Evolutionary conservation across 2,329 filamentous ascomycete genomes (phyloP), one percentile per base, ranked within the genome.

Genomic region (Claviceps spartinae): DNA sequence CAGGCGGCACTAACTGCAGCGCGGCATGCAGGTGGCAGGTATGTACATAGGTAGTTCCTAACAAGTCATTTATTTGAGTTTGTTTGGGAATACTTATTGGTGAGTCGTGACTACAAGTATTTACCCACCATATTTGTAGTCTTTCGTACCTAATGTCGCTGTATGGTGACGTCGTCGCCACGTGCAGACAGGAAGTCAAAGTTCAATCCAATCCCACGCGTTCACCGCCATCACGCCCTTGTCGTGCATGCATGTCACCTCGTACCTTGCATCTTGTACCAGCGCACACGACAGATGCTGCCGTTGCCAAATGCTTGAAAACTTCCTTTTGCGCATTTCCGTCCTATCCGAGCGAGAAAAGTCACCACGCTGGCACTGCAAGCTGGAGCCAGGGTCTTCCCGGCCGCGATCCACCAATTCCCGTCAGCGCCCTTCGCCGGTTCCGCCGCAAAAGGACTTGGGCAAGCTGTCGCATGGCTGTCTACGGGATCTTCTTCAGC

Each of bases 381-480:
- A 43, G 18, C 34, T 34, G 50, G 48, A 47, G 30, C 52, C n/a
- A 46, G 36, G 41, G 49, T 44, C 52, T 44, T 50, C 30, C 41
- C 52, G 26, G 40, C 20, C 26, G 36, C 37, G 34, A 51, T 14
- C 14, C 26, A 34, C 51, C 53, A 36, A 16, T 36, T 24, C 22
- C 47, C n/a, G 8, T 20, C 44, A 45, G n/a, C 34, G 13, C 8
- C 44, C 22, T 44, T n/a, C 24, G 26, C 48, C 20, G 5, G 9
- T 38, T 8, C 34, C 37, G 43, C 40, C 11, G 34, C 46, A 30
- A 30, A 18, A 20, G 44, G 16, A 20, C 18, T 30, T 47, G 41
- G 26, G 22, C 43, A 49, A 13, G 41, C 36, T 9, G 49, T 52
- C 45, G 53, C 53, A 59, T 61, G 59, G 57, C 47, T 54, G 38